Conservation (phyloP, 805 yeast species). For the Blastobotrys terrestris region DNA sequence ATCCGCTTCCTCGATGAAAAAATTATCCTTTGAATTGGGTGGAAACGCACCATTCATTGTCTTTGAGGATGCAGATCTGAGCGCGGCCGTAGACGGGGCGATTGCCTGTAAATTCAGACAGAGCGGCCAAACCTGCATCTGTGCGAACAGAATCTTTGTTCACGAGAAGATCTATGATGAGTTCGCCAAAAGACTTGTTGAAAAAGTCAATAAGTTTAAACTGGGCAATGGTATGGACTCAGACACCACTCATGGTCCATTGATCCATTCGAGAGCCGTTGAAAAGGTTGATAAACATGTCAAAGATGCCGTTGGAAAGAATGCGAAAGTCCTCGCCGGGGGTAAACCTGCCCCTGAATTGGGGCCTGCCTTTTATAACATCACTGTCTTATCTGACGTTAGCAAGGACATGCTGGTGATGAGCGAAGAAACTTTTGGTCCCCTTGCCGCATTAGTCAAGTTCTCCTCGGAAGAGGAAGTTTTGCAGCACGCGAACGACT, state of each 20-base stretch:
- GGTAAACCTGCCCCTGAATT: conserved; percentile 42
- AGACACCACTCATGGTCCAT: conserved; percentile 68
- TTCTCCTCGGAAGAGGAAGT: conserved; percentile 63
- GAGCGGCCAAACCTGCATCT: conserved; percentile 77
- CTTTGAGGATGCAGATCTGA: conserved; percentile 66
- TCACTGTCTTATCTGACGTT: conserved; percentile 61
- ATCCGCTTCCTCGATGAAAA: conserved; percentile 55
- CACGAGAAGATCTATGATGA: conserved; percentile 61
- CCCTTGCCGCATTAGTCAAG: conserved; percentile 64
- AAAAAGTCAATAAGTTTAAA: conserved; percentile 35
- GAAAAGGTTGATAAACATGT: conserved; percentile 57
- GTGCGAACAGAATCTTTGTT: conserved; percentile 66
- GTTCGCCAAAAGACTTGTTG: conserved; percentile 46
- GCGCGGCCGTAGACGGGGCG: conserved; percentile 60
- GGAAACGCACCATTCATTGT: conserved; percentile 78
- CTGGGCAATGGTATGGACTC: conserved; percentile 59
- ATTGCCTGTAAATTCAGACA: conserved; percentile 65
- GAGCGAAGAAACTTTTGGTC: conserved; percentile 78
- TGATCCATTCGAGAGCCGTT: conserved; percentile 58
- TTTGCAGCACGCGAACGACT: conserved; percentile 52
- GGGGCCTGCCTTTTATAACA: conserved; percentile 60
- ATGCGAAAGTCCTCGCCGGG: conserved; percentile 59
- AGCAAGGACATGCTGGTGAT: conserved; percentile 50
- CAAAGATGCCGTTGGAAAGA: conserved; percentile 57
- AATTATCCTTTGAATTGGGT: conserved; percentile 67